Evolutionary conservation across 352 stramenopile species (phyloP).

Genomic region (Phytophthora melonis): DNA sequence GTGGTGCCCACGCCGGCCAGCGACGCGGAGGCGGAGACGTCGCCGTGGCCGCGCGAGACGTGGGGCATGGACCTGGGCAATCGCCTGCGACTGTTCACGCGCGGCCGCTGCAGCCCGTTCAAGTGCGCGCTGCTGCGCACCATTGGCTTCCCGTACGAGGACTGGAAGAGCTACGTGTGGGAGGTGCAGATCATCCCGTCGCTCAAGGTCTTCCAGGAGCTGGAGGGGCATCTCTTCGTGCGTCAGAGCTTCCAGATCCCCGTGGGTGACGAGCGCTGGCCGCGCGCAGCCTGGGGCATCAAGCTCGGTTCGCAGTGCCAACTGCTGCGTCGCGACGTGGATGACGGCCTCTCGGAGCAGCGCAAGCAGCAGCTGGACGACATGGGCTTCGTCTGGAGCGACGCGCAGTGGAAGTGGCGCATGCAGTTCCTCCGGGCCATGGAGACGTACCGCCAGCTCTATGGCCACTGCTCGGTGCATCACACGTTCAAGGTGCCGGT

Average conservation of each 20-base stretch:
- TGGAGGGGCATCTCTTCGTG: slow-evolving; percentile 93
- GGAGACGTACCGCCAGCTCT: slow-evolving; percentile 76
- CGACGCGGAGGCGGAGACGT: neutral
- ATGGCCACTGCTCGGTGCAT: slow-evolving; percentile 90
- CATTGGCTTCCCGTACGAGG: slow-evolving; percentile 72
- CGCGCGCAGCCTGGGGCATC: slow-evolving; percentile 87
- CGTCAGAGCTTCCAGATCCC: slow-evolving; percentile 92
- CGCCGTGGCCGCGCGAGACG: slow-evolving; percentile 55
- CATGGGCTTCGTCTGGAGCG: slow-evolving; percentile 79
- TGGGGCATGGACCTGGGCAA: slow-evolving; percentile 63
- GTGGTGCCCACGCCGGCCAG: slow-evolving; percentile 46
- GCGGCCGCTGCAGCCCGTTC: slow-evolving; percentile 63
- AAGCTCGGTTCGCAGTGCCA: slow-evolving; percentile 93
- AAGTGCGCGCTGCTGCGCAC: slow-evolving; percentile 65
- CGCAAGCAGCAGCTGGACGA: slow-evolving; percentile 60
- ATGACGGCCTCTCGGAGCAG: slow-evolving; percentile 19
- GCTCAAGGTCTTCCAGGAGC: slow-evolving; percentile 81
- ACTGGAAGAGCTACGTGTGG: slow-evolving; percentile 82
- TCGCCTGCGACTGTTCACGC: slow-evolving; percentile 65
- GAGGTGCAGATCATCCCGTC: slow-evolving; percentile 75
- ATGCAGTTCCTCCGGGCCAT: slow-evolving; percentile 75
- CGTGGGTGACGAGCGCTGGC: slow-evolving; percentile 73
- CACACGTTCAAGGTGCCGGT: slow-evolving; percentile 90
- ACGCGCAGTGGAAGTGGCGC: slow-evolving; percentile 76
- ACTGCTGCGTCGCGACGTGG: slow-evolving; percentile 72